A percentile compares a stretch with the other conserved stretches of the same genome.
Conservation (phyloP, 2,329 filamentous ascomycete species). For the Cadophora gregata region DNA sequence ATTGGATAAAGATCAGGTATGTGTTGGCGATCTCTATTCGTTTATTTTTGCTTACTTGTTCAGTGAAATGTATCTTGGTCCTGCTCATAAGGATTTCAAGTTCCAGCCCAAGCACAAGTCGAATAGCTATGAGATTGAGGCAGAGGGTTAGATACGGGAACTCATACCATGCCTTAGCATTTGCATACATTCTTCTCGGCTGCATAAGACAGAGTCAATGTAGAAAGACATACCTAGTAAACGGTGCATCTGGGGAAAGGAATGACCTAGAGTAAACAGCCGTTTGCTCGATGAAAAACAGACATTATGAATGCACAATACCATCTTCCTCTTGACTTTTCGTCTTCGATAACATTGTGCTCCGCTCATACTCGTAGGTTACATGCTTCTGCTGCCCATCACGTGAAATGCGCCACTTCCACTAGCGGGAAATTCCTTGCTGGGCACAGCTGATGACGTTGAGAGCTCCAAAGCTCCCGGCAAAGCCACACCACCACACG, state of each 20-base stretch:
- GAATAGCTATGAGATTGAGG: conserved; percentile 85
- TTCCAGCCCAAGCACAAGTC: conserved; percentile 99
- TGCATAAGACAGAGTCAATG: neutral
- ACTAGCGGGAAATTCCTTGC: conserved; percentile 16
- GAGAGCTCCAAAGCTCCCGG: conserved; percentile 17
- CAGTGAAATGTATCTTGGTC: conserved; percentile 97
- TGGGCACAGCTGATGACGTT: conserved; percentile 21
- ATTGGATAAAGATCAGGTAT: conserved; percentile 99
- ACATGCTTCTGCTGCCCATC: no score
- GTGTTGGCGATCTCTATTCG: conserved; percentile 43
- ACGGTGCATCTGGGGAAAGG: neutral
- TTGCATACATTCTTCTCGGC: neutral
- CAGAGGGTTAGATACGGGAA: conserved; percentile 60
- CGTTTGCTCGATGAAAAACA: neutral
- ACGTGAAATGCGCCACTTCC: neutral
- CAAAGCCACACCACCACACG: conserved; percentile 20
- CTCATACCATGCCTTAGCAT: neutral
- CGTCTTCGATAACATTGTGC: neutral
- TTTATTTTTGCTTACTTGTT: conserved; percentile 21
- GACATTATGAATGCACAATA: neutral
- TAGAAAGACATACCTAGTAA: neutral
- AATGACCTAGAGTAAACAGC: neutral
- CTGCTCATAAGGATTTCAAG: conserved; percentile 85
- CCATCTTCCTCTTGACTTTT: neutral
- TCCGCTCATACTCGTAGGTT: no score